phyloP scores from a whole-genome alignment of 352 stramenopile genomes.

The Pythium aristosporum region DNA sequence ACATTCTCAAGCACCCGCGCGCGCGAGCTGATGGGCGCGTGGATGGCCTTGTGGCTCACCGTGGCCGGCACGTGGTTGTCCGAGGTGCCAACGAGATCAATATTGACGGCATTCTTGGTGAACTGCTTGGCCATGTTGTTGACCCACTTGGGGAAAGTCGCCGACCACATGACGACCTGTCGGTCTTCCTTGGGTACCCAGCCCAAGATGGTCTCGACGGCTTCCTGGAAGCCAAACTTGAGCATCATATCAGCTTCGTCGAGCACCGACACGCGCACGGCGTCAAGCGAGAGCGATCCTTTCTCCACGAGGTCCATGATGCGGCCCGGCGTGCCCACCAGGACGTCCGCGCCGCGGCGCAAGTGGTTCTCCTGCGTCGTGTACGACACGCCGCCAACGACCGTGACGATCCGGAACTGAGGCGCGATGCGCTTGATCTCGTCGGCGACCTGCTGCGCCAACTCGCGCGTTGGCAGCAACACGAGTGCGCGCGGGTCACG shows the following conservation, averaged over 20 bases:
- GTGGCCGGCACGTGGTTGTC: constrained; percentile 83
- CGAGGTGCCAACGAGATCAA: constrained; percentile 93
- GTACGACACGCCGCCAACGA: constrained; percentile 94
- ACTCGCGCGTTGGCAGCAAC: constrained; percentile 96
- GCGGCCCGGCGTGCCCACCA: constrained; percentile 96
- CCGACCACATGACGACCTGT: constrained; percentile 96
- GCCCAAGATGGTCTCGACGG: constrained; percentile 94
- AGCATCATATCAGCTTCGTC: constrained; percentile 99
- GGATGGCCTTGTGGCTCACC: constrained; percentile 92
- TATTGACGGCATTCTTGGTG: constrained; percentile 90
- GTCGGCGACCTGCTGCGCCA: constrained; percentile 96
- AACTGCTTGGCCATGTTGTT: constrained; percentile 92
- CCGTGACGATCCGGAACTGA: constrained; percentile 88
- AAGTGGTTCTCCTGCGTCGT: constrained; percentile 91
- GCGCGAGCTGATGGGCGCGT: constrained; percentile 76
- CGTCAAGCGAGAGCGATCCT: constrained; percentile 88
- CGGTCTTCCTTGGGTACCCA: constrained; percentile 59
- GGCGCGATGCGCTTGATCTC: constrained; percentile 85
- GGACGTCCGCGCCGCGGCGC: constrained; percentile 89
- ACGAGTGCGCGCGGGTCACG: constrained; percentile 90
- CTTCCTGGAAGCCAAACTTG: constrained; percentile 98
- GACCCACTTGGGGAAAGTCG: constrained; percentile 96
- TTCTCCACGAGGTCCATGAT: constrained; percentile 96
- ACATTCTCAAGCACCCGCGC: constrained; percentile 70
- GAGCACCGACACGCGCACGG: constrained; percentile 90